Percentiles rank a stretch among this genome's conserved stretches.
Evolutionary conservation across 805 yeast genomes (phyloP).

Genomic region (Teunomyces stri): DNA sequence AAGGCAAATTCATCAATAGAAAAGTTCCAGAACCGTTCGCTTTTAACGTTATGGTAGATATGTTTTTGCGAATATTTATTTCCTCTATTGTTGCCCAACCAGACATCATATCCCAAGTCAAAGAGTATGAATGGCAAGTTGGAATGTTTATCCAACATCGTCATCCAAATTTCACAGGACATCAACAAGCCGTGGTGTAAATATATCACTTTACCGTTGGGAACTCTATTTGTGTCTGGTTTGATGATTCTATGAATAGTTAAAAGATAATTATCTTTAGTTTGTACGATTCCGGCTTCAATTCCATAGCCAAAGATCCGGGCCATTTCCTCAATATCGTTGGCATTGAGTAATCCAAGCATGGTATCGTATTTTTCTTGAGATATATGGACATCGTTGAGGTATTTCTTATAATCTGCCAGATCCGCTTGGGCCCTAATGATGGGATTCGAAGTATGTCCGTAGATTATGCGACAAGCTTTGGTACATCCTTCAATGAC

Average conservation of each 20-base stretch:
- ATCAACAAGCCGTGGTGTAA: slow-evolving; percentile 90
- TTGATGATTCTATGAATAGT: slow-evolving; percentile 68
- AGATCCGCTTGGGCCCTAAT: slow-evolving; percentile 8
- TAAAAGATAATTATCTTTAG: slow-evolving; percentile 73
- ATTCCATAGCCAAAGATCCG: slow-evolving; percentile 62
- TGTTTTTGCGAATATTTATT: slow-evolving; percentile 91
- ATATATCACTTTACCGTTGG: slow-evolving; percentile 55
- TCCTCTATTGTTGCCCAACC: slow-evolving; percentile 91
- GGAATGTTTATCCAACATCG: slow-evolving; percentile 37
- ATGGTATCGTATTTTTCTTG: slow-evolving; percentile 26
- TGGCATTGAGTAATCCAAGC: slow-evolving; percentile 44
- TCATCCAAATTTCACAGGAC: slow-evolving; percentile 77
- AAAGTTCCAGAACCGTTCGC: slow-evolving; percentile 78
- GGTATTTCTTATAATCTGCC: slow-evolving; percentile 21
- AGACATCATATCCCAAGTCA: slow-evolving; percentile 87
- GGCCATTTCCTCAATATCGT: slow-evolving; percentile 64
- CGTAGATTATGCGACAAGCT: slow-evolving; percentile 25
- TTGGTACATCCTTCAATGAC: slow-evolving; percentile 37
- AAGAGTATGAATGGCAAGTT: slow-evolving; percentile 72
- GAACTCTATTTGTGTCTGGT: slow-evolving; percentile 3
- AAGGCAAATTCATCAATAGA: slow-evolving; percentile 89
- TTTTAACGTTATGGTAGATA: slow-evolving; percentile 30
- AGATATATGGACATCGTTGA: slow-evolving; percentile 17
- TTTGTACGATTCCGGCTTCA: slow-evolving; percentile 74
- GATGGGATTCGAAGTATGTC: slow-evolving; percentile 26